Evolutionary conservation across 2,329 filamentous ascomycete species (phyloP).

Genomic region (Xylaria sp.): DNA sequence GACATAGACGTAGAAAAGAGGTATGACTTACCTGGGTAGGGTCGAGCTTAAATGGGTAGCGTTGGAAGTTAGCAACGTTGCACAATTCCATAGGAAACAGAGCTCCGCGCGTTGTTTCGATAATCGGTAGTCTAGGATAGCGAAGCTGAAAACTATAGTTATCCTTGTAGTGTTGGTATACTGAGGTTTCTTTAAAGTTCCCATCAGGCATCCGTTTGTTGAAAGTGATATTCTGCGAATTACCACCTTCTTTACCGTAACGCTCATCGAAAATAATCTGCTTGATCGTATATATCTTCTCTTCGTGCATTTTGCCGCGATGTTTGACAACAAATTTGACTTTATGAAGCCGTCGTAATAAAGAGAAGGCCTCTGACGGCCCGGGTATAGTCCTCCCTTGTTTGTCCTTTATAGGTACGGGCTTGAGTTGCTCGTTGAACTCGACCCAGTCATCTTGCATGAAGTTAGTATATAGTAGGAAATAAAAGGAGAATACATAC

Average conservation of each 20-base stretch:
- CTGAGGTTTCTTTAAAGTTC: constrained; percentile 52
- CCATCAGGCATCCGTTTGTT: constrained; percentile 57
- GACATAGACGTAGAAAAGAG: background rate
- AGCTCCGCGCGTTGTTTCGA: constrained; percentile 66
- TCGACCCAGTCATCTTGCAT: constrained; percentile 42
- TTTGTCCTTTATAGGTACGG: constrained; percentile 45
- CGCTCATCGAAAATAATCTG: constrained; percentile 61
- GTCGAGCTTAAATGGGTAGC: constrained; percentile 72
- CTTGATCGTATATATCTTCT: constrained; percentile 64
- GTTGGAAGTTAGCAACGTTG: constrained; percentile 63
- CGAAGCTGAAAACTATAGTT: constrained; percentile 64
- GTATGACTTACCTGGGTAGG: constrained; percentile 58
- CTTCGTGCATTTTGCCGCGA: constrained; percentile 58
- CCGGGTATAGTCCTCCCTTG: constrained; percentile 44
- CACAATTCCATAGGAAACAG: constrained; percentile 73
- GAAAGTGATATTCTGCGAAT: constrained; percentile 67
- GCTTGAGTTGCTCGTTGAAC: constrained; percentile 51
- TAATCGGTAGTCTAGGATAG: constrained; percentile 64
- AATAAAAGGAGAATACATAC: constrained; percentile 42
- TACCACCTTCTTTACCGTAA: constrained; percentile 59
- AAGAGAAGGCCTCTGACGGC: constrained; percentile 64
- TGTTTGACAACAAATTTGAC: constrained; percentile 69
- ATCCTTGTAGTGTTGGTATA: constrained; percentile 67
- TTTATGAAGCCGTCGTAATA: constrained; percentile 64
- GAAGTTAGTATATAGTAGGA: constrained; percentile 47